Conservation (phyloP, 306 rosid species). For the Cicer arietinum region DNA sequence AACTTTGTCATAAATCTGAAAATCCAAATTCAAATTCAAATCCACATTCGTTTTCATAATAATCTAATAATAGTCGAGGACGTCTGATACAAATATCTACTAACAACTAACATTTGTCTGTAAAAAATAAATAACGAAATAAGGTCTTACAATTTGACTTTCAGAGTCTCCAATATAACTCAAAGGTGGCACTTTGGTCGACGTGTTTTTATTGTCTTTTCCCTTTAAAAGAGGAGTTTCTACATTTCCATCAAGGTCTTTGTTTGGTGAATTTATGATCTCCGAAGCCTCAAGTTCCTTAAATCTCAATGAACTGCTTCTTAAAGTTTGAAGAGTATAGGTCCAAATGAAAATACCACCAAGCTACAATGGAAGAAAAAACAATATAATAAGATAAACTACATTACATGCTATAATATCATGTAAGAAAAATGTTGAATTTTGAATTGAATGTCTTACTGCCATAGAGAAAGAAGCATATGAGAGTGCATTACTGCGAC, state of each 20-base stretch:
- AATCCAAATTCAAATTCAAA: constrained; percentile 27
- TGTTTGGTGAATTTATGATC: constrained; percentile 49
- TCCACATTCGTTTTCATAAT: constrained; percentile 12
- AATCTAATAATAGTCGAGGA: constrained; percentile 21
- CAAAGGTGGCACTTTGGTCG: constrained; percentile 38
- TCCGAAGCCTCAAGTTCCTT: constrained; percentile 63
- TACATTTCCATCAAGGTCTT: constrained; percentile 46
- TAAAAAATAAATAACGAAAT: background rate
- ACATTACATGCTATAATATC: background rate
- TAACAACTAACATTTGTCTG: background rate
- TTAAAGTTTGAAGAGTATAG: constrained; percentile 62
- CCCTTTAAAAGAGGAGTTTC: constrained; percentile 63
- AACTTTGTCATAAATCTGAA: constrained; percentile 53
- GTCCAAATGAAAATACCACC: constrained; percentile 93
- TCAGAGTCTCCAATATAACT: constrained; percentile 42
- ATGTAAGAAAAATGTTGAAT: background rate
- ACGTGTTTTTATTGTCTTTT: constrained; percentile 40
- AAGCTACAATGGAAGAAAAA: constrained; percentile 57
- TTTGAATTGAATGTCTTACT: constrained; percentile 50
- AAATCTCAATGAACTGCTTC: constrained; percentile 51
- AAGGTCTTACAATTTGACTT: constrained; percentile 57
- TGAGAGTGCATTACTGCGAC: constrained; percentile 65
- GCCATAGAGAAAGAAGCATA: constrained; percentile 96
- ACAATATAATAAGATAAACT: background rate
- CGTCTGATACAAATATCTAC: background rate